Conservation (phyloP, 1,139 yeast genomes). For the Protomyces arabidopsidicola region DNA sequence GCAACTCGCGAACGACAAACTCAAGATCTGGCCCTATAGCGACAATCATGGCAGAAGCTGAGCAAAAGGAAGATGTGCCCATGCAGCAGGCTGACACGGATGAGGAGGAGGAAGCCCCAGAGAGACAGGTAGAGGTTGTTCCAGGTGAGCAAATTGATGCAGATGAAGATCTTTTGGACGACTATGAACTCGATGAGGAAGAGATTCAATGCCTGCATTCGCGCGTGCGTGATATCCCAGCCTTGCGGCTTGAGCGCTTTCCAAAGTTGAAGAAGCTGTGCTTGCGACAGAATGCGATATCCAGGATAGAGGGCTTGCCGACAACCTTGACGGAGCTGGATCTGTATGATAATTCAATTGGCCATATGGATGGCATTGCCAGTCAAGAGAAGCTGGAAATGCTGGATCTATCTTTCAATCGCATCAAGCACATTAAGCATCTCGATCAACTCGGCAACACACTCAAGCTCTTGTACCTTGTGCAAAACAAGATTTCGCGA, state of each 20-base stretch:
- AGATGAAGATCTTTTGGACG: slow-evolving; percentile 22
- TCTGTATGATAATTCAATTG: slow-evolving; percentile 84
- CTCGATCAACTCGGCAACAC: slow-evolving; percentile 54
- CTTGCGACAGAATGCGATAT: slow-evolving; percentile 77
- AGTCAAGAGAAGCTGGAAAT: slow-evolving; percentile 44
- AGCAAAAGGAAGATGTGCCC: neutral
- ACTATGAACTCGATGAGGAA: slow-evolving; percentile 16
- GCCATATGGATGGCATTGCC: slow-evolving; percentile 58
- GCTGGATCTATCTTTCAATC: slow-evolving; percentile 85
- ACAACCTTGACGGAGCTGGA: slow-evolving; percentile 71
- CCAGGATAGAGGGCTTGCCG: slow-evolving; percentile 62
- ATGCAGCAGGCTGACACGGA: slow-evolving; percentile 3
- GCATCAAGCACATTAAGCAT: slow-evolving; percentile 80
- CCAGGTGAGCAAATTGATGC: slow-evolving; percentile 18
- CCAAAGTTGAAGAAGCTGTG: slow-evolving; percentile 48
- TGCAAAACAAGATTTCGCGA: slow-evolving; percentile 76
- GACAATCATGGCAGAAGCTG: neutral
- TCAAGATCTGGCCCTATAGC: neutral
- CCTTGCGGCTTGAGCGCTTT: slow-evolving; percentile 15
- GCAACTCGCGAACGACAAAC: too few relatives aligned
- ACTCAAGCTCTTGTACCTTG: slow-evolving; percentile 69
- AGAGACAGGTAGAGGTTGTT: slow-evolving; percentile 1
- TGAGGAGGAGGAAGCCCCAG: neutral
- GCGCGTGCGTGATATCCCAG: slow-evolving; percentile 9
- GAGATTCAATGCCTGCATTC: slow-evolving; percentile 17